Evolutionary conservation across 306 rosid genomes (phyloP).

Genomic region (Vicia faba): DNA sequence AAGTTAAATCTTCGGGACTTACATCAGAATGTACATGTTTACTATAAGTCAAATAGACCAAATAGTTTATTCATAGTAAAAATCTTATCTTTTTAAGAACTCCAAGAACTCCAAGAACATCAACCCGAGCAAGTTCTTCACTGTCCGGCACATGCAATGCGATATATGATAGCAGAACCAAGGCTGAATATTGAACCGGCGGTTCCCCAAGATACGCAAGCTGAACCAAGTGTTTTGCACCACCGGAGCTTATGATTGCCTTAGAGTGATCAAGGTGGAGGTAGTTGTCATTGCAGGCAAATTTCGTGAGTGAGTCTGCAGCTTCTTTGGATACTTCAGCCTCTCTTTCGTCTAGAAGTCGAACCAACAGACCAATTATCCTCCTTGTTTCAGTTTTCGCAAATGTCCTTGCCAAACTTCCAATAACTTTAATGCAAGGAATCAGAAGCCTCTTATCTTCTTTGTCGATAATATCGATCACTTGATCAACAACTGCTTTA

Average conservation of each 20-base stretch:
- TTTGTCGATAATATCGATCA: slow-evolving; percentile 62
- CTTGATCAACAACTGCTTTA: slow-evolving; percentile 83
- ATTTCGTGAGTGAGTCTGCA: slow-evolving; percentile 68
- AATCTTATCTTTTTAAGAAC: no score
- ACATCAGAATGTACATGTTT: no score
- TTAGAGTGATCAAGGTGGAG: slow-evolving; percentile 77
- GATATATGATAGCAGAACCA: slow-evolving; percentile 71
- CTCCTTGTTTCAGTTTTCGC: slow-evolving; percentile 76
- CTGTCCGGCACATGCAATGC: slow-evolving; percentile 88
- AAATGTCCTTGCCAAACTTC: slow-evolving; percentile 87
- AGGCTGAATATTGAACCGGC: slow-evolving; percentile 62
- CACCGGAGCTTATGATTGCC: slow-evolving; percentile 83
- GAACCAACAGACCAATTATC: slow-evolving; percentile 75
- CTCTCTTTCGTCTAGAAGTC: slow-evolving; percentile 80
- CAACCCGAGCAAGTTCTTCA: slow-evolving; percentile 73
- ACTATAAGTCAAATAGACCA: no score
- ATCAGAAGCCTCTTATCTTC: slow-evolving; percentile 73
- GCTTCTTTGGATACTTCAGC: slow-evolving; percentile 70
- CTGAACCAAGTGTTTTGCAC: slow-evolving; percentile 77
- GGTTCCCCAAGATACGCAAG: slow-evolving; percentile 87
- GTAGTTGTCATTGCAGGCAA: slow-evolving; percentile 69
- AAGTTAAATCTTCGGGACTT: no score
- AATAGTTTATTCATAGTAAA: no score
- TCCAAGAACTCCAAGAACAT: slow-evolving; percentile 77
- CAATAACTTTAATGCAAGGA: slow-evolving; percentile 74